Conservation (phyloP, 139 green algal species). For the Trebouxia sp. region DNA sequence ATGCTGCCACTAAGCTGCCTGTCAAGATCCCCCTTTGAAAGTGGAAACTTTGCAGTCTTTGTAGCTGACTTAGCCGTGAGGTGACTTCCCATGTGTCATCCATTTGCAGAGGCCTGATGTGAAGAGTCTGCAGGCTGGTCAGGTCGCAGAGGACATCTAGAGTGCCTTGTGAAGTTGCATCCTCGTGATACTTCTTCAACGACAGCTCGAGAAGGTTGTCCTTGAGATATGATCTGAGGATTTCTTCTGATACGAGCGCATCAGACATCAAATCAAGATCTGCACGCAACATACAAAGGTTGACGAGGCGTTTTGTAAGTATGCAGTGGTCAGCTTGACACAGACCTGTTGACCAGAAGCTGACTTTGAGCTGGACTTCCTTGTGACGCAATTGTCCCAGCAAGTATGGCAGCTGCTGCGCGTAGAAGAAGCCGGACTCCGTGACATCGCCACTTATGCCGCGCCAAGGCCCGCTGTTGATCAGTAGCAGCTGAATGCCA, state of each 20-base stretch:
- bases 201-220: conserved; percentile 3
- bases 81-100: conserved; percentile 18
- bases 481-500: neutral
- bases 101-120: conserved; percentile 10
- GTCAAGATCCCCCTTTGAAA: neutral
- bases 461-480: neutral
- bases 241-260: neutral
- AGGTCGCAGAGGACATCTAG: neutral
- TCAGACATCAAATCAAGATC: neutral
- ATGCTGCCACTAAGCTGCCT: neutral
- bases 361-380: neutral
- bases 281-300: neutral
- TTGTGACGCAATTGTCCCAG: conserved; percentile 5
- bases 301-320: neutral
- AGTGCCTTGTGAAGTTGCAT: neutral
- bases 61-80: neutral
- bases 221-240: neutral
- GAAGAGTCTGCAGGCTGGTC: conserved; percentile 14
- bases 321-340: neutral
- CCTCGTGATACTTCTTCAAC: conserved; percentile 1
- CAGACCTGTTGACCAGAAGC: conserved; percentile 18
- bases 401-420: neutral
- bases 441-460: neutral
- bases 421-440: conserved; percentile 1
- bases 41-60: neutral